These are phyloP conservation scores for Vigna mungo DNA, from an alignment of 306 rosid species.

Conservation along the genomic window DNA sequence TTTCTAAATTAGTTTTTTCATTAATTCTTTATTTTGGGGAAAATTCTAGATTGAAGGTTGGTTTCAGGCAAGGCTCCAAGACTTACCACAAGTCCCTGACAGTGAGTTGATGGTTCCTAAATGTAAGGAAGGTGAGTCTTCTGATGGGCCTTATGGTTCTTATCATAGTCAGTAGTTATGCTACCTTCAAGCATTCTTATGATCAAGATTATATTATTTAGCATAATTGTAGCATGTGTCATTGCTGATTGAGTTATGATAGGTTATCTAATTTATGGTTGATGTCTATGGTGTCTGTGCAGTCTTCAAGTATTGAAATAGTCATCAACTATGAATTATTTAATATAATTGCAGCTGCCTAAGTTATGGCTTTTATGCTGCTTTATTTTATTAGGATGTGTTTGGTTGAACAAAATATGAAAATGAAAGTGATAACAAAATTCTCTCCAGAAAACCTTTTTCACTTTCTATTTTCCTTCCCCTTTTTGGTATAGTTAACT, in stretches of 20 bases:
- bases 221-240: neutral
- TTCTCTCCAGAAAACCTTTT: slow-evolving; percentile 6
- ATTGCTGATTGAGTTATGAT: neutral
- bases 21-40: slow-evolving; percentile 2
- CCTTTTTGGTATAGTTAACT: slow-evolving; percentile 2
- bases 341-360: slow-evolving; percentile 8
- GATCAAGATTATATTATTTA: slow-evolving; percentile 25
- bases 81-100: slow-evolving; percentile 51
- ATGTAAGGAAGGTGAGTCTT: slow-evolving; percentile 53
- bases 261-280: neutral
- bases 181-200: slow-evolving; percentile 13
- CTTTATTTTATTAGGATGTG: slow-evolving; percentile 34
- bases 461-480: slow-evolving; percentile 27
- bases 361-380: slow-evolving; percentile 20
- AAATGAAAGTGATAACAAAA: slow-evolving; percentile 16
- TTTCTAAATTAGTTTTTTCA: neutral
- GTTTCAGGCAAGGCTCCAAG: slow-evolving; percentile 68
- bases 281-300: neutral
- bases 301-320: slow-evolving; percentile 15
- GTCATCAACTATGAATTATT: neutral
- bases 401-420: slow-evolving; percentile 26
- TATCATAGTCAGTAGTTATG: slow-evolving; percentile 36
- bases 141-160: slow-evolving; percentile 52
- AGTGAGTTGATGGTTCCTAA: slow-evolving; percentile 44
- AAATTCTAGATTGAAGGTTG: slow-evolving; percentile 70